Evolutionary conservation across 2,329 filamentous ascomycete genomes (phyloP), one percentile per base, ranked within the genome.

Genomic region (Erysiphe pulchra): DNA sequence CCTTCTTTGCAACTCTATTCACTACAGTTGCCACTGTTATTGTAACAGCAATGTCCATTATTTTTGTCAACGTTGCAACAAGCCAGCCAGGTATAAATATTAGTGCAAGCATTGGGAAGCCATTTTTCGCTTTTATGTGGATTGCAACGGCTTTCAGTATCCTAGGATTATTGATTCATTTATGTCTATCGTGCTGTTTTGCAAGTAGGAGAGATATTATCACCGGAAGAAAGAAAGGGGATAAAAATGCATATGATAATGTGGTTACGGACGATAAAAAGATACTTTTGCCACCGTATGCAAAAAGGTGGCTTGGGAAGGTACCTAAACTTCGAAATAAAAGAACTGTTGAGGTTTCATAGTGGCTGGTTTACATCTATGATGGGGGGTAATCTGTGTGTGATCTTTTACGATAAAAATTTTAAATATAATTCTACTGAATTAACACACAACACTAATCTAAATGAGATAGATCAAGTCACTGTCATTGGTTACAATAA

Each of bases 61-160:
- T 86, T 49, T 85, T 92, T 64, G 71, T 75, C 51, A 75, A 82
- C 48, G 81, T 82, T 46, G 74, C 92, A 53, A 75, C 74, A 18
- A 69, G 69, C 4, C 75, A 80, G 55, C 68, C 70, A 2, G 74
- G 81, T 47, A 65, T 94, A 45, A 90, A 92, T 59, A 85, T 94
- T 53, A 49, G 53, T 10, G 80, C 77, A 2, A 62, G 69, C 2
- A 64, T 92, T 32, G 85, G 85, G 6, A 62, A 59, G 33, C 69
- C 73, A 52, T 86, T 92, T 80, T 72, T 92, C 55, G 79, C 65
- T 0, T 92, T 92, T 57, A 87, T 92, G 78, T 95, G 87, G 86
- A 70, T 84, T 28, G 81, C 78, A 0, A 70, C 75, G 0, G 72
- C 67, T 0, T 72, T 77, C 49, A 71, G 73, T 1, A 62, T 83